Evolutionary conservation across 768 basidiomycete genomes (phyloP).

Genomic region (Lactarius vividus): DNA sequence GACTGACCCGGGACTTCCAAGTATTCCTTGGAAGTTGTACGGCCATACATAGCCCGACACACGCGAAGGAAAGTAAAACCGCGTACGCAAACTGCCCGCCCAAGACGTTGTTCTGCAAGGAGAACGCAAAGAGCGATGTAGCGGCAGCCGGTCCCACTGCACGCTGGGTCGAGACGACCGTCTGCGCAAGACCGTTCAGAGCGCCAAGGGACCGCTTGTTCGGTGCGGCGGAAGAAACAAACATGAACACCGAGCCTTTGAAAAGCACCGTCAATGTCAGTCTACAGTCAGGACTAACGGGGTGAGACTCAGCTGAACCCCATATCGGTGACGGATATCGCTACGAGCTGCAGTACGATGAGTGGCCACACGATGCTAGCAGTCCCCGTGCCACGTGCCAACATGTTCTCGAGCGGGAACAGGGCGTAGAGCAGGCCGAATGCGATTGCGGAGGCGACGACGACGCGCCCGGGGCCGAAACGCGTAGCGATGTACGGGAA

Average conservation of each 20-base stretch:
- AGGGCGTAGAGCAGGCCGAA: slow-evolving; percentile 1
- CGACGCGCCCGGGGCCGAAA: neutral
- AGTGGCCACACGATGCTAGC: neutral
- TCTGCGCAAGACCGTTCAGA: slow-evolving; percentile 36
- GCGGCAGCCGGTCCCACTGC: slow-evolving; percentile 36
- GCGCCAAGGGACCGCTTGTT: slow-evolving; percentile 42
- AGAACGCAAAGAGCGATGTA: slow-evolving; percentile 51
- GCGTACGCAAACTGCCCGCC: slow-evolving; percentile 46
- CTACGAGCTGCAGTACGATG: neutral
- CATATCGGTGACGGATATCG: neutral
- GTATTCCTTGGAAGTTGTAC: neutral
- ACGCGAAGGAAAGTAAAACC: slow-evolving; percentile 22
- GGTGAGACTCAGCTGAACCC: neutral
- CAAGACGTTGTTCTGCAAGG: slow-evolving; percentile 42
- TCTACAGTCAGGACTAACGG: neutral
- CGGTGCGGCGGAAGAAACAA: slow-evolving; percentile 35
- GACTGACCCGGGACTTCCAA: neutral
- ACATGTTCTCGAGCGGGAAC: slow-evolving; percentile 31
- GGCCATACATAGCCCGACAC: neutral
- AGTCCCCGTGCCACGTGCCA: neutral
- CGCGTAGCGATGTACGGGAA: neutral
- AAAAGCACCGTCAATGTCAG: neutral
- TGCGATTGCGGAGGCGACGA: neutral
- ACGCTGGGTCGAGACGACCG: slow-evolving; percentile 46
- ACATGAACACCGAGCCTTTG: slow-evolving; percentile 31